These are phyloP conservation scores for Phytophthora macrochlamydospora DNA, from an alignment of 352 stramenopile species.

Conservation along the genomic window DNA sequence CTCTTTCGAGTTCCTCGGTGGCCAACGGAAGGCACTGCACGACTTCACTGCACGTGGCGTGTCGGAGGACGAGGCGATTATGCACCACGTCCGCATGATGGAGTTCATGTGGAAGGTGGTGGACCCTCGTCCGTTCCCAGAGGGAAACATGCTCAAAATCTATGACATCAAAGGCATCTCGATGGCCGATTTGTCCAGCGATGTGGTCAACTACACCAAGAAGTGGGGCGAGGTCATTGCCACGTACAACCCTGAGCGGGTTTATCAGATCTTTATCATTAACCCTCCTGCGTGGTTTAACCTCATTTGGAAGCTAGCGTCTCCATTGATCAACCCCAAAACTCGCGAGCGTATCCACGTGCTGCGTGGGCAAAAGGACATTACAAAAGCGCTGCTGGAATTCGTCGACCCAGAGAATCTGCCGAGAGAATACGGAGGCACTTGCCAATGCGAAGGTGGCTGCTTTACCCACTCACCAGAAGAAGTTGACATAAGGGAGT, in stretches of 20 bases:
- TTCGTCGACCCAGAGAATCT: constrained; percentile 69
- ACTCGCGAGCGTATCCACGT: constrained; percentile 77
- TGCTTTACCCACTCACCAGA: constrained; percentile 70
- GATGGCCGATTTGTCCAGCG: constrained; percentile 69
- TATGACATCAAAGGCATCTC: constrained; percentile 80
- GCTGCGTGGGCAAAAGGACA: constrained; percentile 69
- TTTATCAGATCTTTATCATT: constrained; percentile 76
- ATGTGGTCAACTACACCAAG: constrained; percentile 78
- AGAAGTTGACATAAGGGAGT: constrained; percentile 66
- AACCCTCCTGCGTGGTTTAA: constrained; percentile 81
- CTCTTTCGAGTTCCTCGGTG: constrained; percentile 61
- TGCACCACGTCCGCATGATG: constrained; percentile 69
- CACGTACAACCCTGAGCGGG: constrained; percentile 76
- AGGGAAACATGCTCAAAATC: constrained; percentile 75
- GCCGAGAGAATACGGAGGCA: constrained; percentile 67
- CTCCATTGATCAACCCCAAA: constrained; percentile 73
- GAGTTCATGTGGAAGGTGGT: constrained; percentile 78
- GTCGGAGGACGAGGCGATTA: constrained; percentile 61
- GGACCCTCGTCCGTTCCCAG: constrained; percentile 59
- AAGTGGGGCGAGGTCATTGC: constrained; percentile 61
- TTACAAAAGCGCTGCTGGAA: constrained; percentile 71
- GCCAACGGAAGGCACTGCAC: constrained; percentile 66
- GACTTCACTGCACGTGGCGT: constrained; percentile 59
- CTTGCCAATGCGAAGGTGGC: constrained; percentile 62
- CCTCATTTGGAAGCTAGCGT: constrained; percentile 81